A percentile compares a stretch with the other conserved stretches of the same genome.
Evolutionary conservation across 2,329 filamentous ascomycete species (phyloP).

Genomic region (Apiospora marii): DNA sequence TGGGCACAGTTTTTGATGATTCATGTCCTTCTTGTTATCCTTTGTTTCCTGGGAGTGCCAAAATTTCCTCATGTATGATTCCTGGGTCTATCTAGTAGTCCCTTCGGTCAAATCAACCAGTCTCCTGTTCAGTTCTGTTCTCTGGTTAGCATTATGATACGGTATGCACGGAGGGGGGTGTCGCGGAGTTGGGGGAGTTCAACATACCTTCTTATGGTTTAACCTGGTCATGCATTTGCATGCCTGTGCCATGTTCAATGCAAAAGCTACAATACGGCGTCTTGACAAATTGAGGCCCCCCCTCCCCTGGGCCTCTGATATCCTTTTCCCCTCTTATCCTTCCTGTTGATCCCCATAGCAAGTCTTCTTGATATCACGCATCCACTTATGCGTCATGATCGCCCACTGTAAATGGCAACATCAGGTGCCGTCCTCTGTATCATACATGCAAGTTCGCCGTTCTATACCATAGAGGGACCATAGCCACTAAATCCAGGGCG

Average conservation of each 20-base stretch:
- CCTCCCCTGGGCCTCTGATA: neutral
- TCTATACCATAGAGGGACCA: neutral
- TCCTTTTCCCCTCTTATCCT: neutral
- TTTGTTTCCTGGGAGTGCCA: slow-evolving; percentile 28
- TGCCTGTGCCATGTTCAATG: slow-evolving; percentile 1
- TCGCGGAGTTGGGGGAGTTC: slow-evolving; percentile 9
- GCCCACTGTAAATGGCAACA: neutral
- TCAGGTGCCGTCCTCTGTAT: neutral
- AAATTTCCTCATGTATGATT: neutral
- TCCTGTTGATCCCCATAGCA: neutral
- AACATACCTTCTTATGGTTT: slow-evolving; percentile 15
- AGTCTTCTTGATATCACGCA: neutral
- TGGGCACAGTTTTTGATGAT: neutral
- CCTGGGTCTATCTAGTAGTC: neutral
- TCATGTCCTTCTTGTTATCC: neutral
- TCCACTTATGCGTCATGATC: neutral
- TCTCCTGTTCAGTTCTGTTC: slow-evolving; percentile 4
- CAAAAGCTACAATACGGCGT: slow-evolving; percentile 1
- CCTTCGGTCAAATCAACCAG: neutral
- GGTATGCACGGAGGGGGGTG: neutral
- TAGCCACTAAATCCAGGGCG: neutral
- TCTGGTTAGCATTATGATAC: slow-evolving; percentile 16
- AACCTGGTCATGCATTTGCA: neutral
- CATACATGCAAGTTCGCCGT: neutral
- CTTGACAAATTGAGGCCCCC: neutral